Base-by-base conservation (phyloP, 257 asterid species). In the Primulina tabacum region DNA sequence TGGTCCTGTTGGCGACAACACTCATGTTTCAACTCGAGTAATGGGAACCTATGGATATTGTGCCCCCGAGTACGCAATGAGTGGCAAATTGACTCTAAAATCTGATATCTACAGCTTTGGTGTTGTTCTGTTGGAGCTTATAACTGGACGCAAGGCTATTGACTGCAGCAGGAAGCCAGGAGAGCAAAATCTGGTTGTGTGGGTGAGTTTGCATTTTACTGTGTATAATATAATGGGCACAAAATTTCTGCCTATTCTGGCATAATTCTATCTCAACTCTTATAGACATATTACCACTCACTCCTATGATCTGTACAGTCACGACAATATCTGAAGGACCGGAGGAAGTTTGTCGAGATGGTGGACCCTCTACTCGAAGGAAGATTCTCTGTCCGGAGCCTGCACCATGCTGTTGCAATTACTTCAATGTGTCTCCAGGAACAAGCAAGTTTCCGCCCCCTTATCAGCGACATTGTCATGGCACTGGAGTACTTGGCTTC, bases 31-130 rank as follows among this genome's bases (percentile, higher is more conserved):
- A n/a, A 92, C 98, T 0, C 86, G 96, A 24, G 96, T 92, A 28
- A 89, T 92, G 98, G 98, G 98, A 28, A 92, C 98, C 43, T 87
- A 86, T 10, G 98, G 98, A 33, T 92, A 89, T 60, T 92, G 97
- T 67, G 96, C 96, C 21, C 98, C 98, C 0, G 98, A 92, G 70
- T 92, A 92, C 30, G 95, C 95, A 24, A 82, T 85, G 90, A 92
- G 89, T 2, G 98, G 98, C 26, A 92, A 85, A 75, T 59, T 92
- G 71, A 92, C 96, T 58, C 79, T 92, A n/a, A 89, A 89, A 76
- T 92, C 98, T 0, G 98, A 92, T 33, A 92, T 92, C 57, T 92
- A 92, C 16, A 92, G 98, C 90, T 89, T 92, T 0, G 98, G 98
- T 2, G 96, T 92, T 1, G 94, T 92, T 37, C 72, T 92, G n/a